Conservation (phyloP, 1,284 basidiomycete genomes). For the Ustilago shanxiensis region DNA sequence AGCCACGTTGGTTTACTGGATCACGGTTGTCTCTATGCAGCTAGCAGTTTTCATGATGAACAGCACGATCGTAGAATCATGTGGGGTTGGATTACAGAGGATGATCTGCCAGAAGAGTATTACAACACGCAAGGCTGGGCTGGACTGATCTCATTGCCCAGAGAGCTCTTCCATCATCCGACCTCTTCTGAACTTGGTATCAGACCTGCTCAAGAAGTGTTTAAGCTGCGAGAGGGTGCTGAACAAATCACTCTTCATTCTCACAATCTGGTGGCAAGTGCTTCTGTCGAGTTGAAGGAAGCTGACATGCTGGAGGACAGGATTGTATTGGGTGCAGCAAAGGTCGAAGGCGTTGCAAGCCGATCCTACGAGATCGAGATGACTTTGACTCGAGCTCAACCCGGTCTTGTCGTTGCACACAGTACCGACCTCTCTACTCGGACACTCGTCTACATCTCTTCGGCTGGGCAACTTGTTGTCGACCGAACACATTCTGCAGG, state of each 20-base stretch:
- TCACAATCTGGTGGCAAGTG: background rate
- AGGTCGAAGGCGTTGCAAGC: conserved; percentile 8
- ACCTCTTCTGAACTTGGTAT: conserved; percentile 37
- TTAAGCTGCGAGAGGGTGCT: conserved; percentile 31
- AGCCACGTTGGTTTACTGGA: conserved; percentile 41
- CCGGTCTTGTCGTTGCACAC: conserved; percentile 43
- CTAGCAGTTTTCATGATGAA: conserved; percentile 51
- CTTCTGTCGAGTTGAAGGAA: conserved; percentile 3
- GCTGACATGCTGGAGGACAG: background rate
- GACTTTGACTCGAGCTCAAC: conserved; percentile 13
- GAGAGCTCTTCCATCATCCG: conserved; percentile 51
- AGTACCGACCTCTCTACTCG: conserved; percentile 32
- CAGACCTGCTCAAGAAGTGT: conserved; percentile 38
- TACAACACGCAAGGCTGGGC: conserved; percentile 59
- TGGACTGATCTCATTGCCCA: conserved; percentile 51
- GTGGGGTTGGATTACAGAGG: conserved; percentile 63
- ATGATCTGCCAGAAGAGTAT: conserved; percentile 49
- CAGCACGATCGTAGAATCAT: conserved; percentile 44
- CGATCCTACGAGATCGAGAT: conserved; percentile 44
- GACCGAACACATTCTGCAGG: conserved; percentile 39
- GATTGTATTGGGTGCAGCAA: conserved; percentile 1
- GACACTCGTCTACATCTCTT: conserved; percentile 30
- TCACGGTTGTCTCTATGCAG: conserved; percentile 59
- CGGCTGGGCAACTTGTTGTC: conserved; percentile 30
- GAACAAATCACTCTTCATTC: conserved; percentile 4